Percentiles rank a stretch among this genome's conserved stretches.
phyloP scores from a whole-genome alignment of 768 basidiomycete genomes.

The Mycena olivaceomarginata region DNA sequence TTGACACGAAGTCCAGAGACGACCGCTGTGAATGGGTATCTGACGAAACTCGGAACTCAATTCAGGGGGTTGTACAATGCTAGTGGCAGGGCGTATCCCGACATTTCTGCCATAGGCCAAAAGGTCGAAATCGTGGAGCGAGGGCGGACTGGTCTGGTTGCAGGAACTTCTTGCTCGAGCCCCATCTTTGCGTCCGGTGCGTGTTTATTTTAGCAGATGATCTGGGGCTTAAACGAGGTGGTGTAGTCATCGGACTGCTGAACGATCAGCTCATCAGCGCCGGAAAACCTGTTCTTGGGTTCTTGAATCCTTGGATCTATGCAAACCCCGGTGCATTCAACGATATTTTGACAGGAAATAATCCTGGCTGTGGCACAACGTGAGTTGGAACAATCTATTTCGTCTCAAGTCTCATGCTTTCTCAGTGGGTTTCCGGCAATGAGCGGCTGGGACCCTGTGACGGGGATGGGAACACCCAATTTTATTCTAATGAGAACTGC shows the following conservation, averaged over 20 bases:
- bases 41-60: conserved; percentile 38
- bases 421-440: conserved; percentile 57
- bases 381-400: conserved; percentile 45
- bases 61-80: conserved; percentile 36
- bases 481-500: conserved; percentile 33
- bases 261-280: conserved; percentile 54
- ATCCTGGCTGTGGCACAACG: conserved; percentile 65
- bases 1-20: neutral
- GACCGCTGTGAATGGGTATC: conserved; percentile 40
- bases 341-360: conserved; percentile 64
- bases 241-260: too few species aligned
- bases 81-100: conserved; percentile 52
- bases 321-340: conserved; percentile 57
- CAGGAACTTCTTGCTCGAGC: conserved; percentile 67
- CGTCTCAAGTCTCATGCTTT: conserved; percentile 29
- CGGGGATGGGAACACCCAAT: conserved; percentile 61
- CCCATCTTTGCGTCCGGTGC: conserved; percentile 65
- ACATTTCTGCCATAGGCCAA: conserved; percentile 41
- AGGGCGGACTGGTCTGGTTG: conserved; percentile 49
- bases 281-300: conserved; percentile 50
- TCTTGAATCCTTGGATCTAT: conserved; percentile 61
- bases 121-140: conserved; percentile 40
- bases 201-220: too few species aligned
- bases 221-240: too few species aligned
- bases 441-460: conserved; percentile 57